Base-by-base conservation (phyloP, 148 eudicot species). In the Fagopyrum esculentum region DNA sequence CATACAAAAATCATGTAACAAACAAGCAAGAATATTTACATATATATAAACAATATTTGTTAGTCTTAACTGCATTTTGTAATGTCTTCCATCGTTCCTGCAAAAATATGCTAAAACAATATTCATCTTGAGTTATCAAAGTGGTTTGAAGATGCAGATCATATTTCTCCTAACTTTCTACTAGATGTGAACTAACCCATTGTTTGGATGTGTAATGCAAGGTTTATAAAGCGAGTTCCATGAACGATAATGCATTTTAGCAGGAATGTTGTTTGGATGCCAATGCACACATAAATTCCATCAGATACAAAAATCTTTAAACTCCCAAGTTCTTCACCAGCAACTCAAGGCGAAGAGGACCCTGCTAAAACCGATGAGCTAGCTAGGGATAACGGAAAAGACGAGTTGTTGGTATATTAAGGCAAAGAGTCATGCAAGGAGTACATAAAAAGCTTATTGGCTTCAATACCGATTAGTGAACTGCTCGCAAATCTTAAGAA, bases 341-440 rank as follows among this genome's bases (percentile, higher is more conserved):
- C 15, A 30, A 64, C 15, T 40, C 45, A 64, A 64, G 70, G 40
- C 51, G 13, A 15, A n/a, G 79, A 22, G 50, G 77, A 79, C 15
- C 73, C 29, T 12, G 50, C 80, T 29, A 80, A 43, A 52, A 61
- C 60, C 13, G 74, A 49, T 6, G 79, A 71, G 56, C 22, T n/a
- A 35, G 11, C 12, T 3, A 76, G 55, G 66, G 52, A 22, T 3
- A 50, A 19, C 4, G 30, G 35, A 13, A 80, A 78, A 56, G 79
- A 82, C 46, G 85, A 84, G 49, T 82, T 74, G 51, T 77, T 87
- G n/a, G 72, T 88, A 70, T 91, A 89, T 74, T 78, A 73, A 44
- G 98, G 98, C 40, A 94, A 90, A 83, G 97, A 90, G 57, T 83
- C 90, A 0, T 94, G 97, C 80, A 94, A 90, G 80, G 98, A 94